phyloP scores from a whole-genome alignment of 306 rosid genomes.

The Acacia confusa region DNA sequence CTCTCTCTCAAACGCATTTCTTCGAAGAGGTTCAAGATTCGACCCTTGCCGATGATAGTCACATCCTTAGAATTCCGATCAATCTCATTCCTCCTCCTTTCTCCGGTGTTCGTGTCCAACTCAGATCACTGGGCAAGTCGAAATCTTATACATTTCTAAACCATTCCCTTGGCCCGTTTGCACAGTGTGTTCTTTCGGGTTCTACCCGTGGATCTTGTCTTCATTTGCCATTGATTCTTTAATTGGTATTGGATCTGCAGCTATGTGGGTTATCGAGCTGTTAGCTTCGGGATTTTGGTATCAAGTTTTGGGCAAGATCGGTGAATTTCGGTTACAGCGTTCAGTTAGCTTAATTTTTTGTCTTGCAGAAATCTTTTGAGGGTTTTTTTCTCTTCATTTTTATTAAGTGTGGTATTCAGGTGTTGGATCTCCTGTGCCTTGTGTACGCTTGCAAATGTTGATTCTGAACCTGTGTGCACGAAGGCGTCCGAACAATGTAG shows the following conservation, averaged over 20 bases:
- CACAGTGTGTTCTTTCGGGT: neutral
- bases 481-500: slow-evolving; percentile 19
- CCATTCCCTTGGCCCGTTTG: neutral
- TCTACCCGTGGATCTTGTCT: slow-evolving; percentile 49
- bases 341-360: neutral
- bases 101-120: slow-evolving; percentile 62
- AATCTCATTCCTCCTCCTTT: slow-evolving; percentile 30
- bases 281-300: neutral
- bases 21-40: slow-evolving; percentile 49
- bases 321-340: neutral
- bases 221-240: neutral
- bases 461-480: neutral
- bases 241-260: slow-evolving; percentile 53
- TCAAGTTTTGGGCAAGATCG: neutral
- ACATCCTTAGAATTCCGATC: slow-evolving; percentile 74
- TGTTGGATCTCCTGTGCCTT: slow-evolving; percentile 39
- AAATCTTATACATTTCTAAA: neutral
- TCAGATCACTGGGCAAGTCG: slow-evolving; percentile 89
- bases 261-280: slow-evolving; percentile 8
- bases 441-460: neutral
- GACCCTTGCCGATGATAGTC: slow-evolving; percentile 44
- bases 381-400: neutral
- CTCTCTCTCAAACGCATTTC: neutral
- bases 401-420: neutral
- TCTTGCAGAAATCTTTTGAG: neutral